A percentile compares a stretch with the other conserved stretches of the same genome.
phyloP scores from a whole-genome alignment of 2,329 filamentous ascomycete genomes.

The Aspergillus viridinutans region DNA sequence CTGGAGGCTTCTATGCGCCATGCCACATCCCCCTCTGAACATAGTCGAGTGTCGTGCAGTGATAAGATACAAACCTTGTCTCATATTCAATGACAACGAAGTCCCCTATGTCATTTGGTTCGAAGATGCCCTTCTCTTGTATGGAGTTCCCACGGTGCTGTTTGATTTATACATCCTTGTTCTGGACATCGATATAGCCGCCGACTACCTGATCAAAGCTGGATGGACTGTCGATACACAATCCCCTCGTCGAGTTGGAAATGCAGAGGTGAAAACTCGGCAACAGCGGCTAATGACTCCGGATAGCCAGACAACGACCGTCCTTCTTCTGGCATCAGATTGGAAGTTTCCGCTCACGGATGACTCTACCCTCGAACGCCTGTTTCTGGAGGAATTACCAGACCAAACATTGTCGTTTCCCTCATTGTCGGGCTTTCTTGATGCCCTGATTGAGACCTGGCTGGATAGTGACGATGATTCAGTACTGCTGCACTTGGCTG shows the following conservation, averaged over 20 bases:
- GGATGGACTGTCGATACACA: constrained; percentile 9
- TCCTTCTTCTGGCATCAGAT: constrained; percentile 15
- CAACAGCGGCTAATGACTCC: constrained; percentile 8
- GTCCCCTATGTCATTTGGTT: constrained; percentile 5
- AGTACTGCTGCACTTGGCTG: constrained; percentile 6
- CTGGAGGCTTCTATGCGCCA: background rate
- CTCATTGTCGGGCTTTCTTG: constrained; percentile 11
- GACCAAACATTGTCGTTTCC: constrained; percentile 6
- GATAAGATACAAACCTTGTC: constrained; percentile 1
- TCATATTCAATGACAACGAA: background rate
- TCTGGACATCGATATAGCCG: constrained; percentile 7
- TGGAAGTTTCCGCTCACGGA: constrained; percentile 11
- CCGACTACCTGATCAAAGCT: constrained; percentile 7
- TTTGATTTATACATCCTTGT: constrained; percentile 13
- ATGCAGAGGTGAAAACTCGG: constrained; percentile 8
- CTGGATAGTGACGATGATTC: constrained; percentile 8
- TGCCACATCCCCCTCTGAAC: background rate
- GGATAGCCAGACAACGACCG: constrained; percentile 5
- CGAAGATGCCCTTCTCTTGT: constrained; percentile 11
- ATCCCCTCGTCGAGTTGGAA: constrained; percentile 1
- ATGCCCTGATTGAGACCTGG: constrained; percentile 17
- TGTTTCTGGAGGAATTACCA: constrained; percentile 3
- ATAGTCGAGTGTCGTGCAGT: background rate
- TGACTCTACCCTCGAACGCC: background rate
- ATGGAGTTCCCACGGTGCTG: constrained; percentile 12